Conservation (phyloP, 2,329 filamentous ascomycete species). For the Metarhizium robertsii region DNA sequence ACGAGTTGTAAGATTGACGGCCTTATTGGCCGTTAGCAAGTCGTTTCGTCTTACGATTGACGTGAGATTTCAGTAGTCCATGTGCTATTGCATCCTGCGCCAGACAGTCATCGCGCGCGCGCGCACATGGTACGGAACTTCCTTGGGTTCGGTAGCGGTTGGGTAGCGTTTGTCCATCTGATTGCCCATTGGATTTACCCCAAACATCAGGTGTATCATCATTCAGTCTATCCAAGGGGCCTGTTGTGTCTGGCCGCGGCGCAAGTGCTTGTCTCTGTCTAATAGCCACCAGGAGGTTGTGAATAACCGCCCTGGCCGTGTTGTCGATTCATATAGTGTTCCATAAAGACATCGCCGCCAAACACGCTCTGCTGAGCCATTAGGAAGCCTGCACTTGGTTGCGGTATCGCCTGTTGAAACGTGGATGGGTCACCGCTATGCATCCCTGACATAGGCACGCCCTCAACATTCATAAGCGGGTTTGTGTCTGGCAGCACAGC, state of each 20-base stretch:
- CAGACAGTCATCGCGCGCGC: background rate
- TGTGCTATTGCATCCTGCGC: background rate
- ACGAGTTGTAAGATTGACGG: background rate
- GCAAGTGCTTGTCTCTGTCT: background rate
- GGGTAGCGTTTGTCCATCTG: background rate
- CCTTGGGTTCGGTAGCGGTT: background rate
- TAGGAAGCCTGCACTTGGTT: slow-evolving; percentile 9
- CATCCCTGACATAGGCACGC: slow-evolving; percentile 7
- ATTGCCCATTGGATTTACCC: background rate
- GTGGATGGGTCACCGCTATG: slow-evolving; percentile 4
- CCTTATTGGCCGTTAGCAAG: background rate
- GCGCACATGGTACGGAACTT: background rate
- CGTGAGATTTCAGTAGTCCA: background rate
- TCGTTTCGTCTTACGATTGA: background rate
- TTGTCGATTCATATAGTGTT: slow-evolving; percentile 11
- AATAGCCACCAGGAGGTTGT: slow-evolving; percentile 8
- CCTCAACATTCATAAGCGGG: slow-evolving; percentile 6
- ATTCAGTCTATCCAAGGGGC: background rate
- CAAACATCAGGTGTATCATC: background rate
- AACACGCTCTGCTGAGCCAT: slow-evolving; percentile 13
- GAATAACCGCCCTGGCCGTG: slow-evolving; percentile 8
- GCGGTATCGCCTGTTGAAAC: slow-evolving; percentile 12
- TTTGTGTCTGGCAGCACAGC: slow-evolving; percentile 10
- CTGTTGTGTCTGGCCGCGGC: background rate
- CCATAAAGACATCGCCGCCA: slow-evolving; percentile 10